Evolutionary conservation across 1,284 basidiomycete species (phyloP), one percentile per base, ranked within the genome.

Genomic region (Kwoniella shivajii): DNA sequence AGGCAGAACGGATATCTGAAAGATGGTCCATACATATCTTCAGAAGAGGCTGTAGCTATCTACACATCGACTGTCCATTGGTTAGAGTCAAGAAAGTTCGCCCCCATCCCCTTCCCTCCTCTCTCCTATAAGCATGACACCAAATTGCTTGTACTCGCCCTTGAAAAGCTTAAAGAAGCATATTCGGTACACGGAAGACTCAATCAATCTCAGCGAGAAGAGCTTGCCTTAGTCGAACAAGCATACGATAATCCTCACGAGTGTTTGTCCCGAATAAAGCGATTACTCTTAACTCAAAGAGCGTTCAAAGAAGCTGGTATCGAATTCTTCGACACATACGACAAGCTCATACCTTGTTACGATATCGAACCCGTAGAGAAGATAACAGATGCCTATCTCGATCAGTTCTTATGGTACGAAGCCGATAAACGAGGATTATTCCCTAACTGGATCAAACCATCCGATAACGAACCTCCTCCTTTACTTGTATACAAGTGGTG

Each of bases 241-340:
- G 94, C 94, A 2, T 98, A 98, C 74, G 78, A 79, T 63, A 78
- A 79, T 60, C 79, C 79, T 7, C 78, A 80, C 72, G 79, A 80
- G 65, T 78, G 88, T 79, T 79, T 98, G 54, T 96, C 93, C 6
- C 90, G 94, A 58, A 96, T 98, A 82, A 98, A 98, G 81, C 89
- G 93, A 68, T 81, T 98, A 11, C 82, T 98, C 18, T 82, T 97
- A 49, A 97, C 93, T 0, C 94, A 97, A 77, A 89, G 94, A 52
- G 92, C 93, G 2, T 98, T 97, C 85, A 97, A 97, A 81, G 94
- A 98, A 76, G 81, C 91, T 34, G 94, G 94, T n/a, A 94, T 98
- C 64, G 82, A 81, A 72, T 82, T 81, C 75, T 81, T 82, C 76
- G 92, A 94, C 71, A 94, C 92, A 0, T 95, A 98, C 72, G 93